These are phyloP conservation scores for Russula olivacea DNA, from an alignment of 768 basidiomycete species.

Conservation along the genomic window DNA sequence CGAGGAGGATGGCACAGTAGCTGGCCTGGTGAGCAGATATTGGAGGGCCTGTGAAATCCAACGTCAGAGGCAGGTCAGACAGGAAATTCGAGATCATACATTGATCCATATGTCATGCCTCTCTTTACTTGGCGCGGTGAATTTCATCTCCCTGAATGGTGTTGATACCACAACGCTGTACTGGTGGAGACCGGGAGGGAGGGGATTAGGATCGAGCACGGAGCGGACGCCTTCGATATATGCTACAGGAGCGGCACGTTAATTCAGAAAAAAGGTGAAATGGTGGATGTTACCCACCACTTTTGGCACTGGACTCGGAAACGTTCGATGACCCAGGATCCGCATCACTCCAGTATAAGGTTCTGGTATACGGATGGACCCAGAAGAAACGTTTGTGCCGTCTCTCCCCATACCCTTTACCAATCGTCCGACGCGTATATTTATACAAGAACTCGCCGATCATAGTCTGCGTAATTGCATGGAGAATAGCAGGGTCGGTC, in stretches of 20 bases:
- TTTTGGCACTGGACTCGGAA: conserved; percentile 91
- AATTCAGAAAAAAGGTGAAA: neutral
- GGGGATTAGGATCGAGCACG: conserved; percentile 92
- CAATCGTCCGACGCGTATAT: conserved; percentile 85
- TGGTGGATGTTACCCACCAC: conserved; percentile 56
- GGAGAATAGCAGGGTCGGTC: conserved; percentile 88
- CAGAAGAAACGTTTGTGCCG: conserved; percentile 97
- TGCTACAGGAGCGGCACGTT: conserved; percentile 42
- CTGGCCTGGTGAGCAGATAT: conserved; percentile 80
- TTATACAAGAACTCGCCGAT: conserved; percentile 98
- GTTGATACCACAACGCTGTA: conserved; percentile 92
- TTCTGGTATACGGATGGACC: conserved; percentile 99
- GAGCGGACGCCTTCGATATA: conserved; percentile 90
- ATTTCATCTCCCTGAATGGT: conserved; percentile 94
- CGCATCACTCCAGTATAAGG: conserved; percentile 91
- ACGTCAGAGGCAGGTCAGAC: conserved; percentile 19
- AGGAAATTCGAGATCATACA: conserved; percentile 41
- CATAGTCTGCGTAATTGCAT: conserved; percentile 99
- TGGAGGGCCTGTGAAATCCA: conserved; percentile 64
- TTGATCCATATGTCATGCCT: conserved; percentile 96
- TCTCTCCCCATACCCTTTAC: conserved; percentile 85
- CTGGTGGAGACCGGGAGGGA: conserved; percentile 88
- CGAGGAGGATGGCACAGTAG: conserved; percentile 27
- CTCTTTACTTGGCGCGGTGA: conserved; percentile 94
- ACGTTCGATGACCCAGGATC: conserved; percentile 89